These are phyloP conservation scores for Helianthus tuberosus DNA, from an alignment of 129 eudicot species.

Conservation along the genomic window DNA sequence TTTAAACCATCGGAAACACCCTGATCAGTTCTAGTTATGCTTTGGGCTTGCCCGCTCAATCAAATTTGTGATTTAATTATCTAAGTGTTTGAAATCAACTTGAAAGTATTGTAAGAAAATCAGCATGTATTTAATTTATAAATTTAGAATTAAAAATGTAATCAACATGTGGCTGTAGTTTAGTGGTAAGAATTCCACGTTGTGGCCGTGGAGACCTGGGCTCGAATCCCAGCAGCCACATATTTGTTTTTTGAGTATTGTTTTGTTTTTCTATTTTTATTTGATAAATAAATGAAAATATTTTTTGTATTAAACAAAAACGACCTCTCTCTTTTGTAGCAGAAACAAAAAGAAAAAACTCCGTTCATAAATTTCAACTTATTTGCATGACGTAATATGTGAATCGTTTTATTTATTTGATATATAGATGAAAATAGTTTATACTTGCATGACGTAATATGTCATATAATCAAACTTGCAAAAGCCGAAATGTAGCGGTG, in stretches of 20 bases:
- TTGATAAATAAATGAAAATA: neutral
- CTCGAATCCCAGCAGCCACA: constrained; percentile 99
- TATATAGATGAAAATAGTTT: neutral
- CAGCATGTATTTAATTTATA: too few relatives aligned
- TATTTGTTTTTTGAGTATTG: neutral
- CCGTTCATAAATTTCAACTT: too few relatives aligned
- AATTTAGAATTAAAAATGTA: neutral
- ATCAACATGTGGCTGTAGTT: constrained; percentile 86
- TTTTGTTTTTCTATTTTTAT: neutral
- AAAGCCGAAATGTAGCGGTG: too few relatives aligned
- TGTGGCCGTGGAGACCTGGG: constrained; percentile 99
- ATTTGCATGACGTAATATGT: too few relatives aligned
- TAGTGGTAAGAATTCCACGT: constrained; percentile 99
- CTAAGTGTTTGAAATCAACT: too few relatives aligned
- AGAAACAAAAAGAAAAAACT: neutral
- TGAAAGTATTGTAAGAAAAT: too few relatives aligned
- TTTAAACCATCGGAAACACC: neutral
- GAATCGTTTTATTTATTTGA: neutral
- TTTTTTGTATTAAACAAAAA: neutral
- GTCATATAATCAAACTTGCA: too few relatives aligned
- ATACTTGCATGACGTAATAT: too few relatives aligned
- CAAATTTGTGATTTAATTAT: too few relatives aligned
- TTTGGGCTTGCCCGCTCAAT: too few relatives aligned
- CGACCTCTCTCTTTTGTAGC: neutral
- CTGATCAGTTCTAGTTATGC: too few relatives aligned